Base-by-base conservation (phyloP, 2,329 filamentous ascomycete genomes). In the Xylaria sp. region DNA sequence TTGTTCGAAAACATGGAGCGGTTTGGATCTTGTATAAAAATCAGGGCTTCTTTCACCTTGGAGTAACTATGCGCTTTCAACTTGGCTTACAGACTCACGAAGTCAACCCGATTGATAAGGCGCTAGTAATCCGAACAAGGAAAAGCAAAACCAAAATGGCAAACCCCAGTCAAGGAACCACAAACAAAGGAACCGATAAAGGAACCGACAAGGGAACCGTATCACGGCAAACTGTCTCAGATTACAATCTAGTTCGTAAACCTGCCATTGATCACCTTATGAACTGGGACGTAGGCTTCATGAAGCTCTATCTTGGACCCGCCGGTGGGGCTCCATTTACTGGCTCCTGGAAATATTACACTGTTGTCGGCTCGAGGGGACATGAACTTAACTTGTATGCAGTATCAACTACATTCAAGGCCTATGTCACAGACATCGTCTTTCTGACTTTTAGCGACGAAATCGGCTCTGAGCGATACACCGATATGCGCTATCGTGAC, bases 401-500 rank as follows among this genome's bases (percentile, higher is more conserved):
- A 19, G 48, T 71, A 11, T 69, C 71, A 2, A 19, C 30, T 12
- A 9, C 39, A 11, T 32, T 64, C 1, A 48, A 59, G 1, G 61
- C 64, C 12, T 71, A 73, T 36, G 17, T 72, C 6, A 71, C 66
- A 14, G 1, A 42, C 2, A 30, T 5, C 14, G 55, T 63, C 17
- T 51, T 42, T 14, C 47, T 70, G 12, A 60, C 55, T 2, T 2
- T n/a, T 0, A 56, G n/a, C 9, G 56, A 64, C 3, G 12, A 36
- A 0, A 17, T 54, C n/a, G 61, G 42, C 14, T 36, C 48, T 11
- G 1, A n/a, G 4, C 60, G 71, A 27, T 1, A 50, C 1, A 67
- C 68, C 1, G 27, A 21, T 0, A 73, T 72, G 71, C 50, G 48
- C 1, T 59, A 69, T 47, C 64, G 59, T 1, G 66, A 73, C 27